Evolutionary conservation across 2,329 filamentous ascomycete genomes (phyloP).

Genomic region (Pseudogymnoascus pannorum): DNA sequence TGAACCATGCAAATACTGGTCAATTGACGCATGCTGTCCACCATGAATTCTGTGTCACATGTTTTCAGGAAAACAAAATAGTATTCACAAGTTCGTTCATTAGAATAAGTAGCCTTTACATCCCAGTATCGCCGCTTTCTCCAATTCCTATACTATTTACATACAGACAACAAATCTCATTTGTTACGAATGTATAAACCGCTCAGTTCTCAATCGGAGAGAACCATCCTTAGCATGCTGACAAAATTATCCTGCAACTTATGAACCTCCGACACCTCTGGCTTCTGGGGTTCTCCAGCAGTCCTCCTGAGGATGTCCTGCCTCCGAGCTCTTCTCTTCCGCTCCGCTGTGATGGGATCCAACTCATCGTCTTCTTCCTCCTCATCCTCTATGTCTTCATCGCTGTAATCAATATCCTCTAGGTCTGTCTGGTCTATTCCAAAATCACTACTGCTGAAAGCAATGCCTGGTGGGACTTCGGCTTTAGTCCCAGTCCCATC

Average conservation of each 20-base stretch:
- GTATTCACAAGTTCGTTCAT: not conserved
- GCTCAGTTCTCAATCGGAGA: conserved; percentile 54
- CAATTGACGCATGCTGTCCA: not conserved
- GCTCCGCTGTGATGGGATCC: conserved; percentile 83
- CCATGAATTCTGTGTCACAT: not conserved
- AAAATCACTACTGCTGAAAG: conserved; percentile 78
- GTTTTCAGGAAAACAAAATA: not conserved
- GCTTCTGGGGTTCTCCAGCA: conserved; percentile 80
- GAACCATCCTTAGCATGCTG: conserved; percentile 70
- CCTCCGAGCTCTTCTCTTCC: conserved; percentile 65
- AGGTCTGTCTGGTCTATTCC: conserved; percentile 82
- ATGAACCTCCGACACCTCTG: conserved; percentile 67
- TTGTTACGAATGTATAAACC: not conserved
- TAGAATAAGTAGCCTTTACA: not conserved
- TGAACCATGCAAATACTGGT: not conserved
- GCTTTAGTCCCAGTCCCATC: conserved; percentile 50
- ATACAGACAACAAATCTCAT: not conserved
- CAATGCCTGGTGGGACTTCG: conserved; percentile 42
- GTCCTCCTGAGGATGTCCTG: conserved; percentile 74
- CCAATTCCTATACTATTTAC: conserved; percentile 4
- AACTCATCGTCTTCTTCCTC: conserved; percentile 69
- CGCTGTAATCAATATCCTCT: conserved; percentile 76
- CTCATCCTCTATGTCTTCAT: conserved; percentile 59
- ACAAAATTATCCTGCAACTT: conserved; percentile 76
- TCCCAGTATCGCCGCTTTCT: not conserved